Conservation (phyloP, 768 basidiomycete species). For the Fomitopsis serialis region DNA sequence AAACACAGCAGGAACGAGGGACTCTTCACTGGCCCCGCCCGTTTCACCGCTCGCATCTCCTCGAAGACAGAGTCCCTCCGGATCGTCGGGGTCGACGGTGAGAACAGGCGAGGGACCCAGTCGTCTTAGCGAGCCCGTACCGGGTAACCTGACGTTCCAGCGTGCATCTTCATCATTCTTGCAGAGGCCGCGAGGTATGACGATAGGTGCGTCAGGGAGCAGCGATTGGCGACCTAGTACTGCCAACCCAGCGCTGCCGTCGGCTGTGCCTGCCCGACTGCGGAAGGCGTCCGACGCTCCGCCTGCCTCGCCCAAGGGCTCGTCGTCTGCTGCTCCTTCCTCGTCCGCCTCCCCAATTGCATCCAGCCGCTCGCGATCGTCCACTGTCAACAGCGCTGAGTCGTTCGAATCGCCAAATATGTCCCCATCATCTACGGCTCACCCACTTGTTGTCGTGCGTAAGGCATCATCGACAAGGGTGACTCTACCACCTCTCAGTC, state of each 20-base stretch:
- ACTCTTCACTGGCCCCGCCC: neutral
- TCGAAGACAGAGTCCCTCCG: conserved; percentile 8
- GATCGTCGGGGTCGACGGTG: conserved; percentile 16
- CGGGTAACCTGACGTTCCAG: neutral
- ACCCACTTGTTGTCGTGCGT: conserved; percentile 19
- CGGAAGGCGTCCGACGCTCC: conserved; percentile 18
- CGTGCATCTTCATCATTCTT: neutral
- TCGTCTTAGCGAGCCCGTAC: conserved; percentile 7
- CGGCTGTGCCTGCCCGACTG: conserved; percentile 10
- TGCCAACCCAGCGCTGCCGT: conserved; percentile 1
- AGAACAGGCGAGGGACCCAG: conserved; percentile 5
- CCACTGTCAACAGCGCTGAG: conserved; percentile 7
- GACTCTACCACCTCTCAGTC: conserved; percentile 16
- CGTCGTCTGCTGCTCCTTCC: conserved; percentile 2
- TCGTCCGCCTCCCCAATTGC: conserved; percentile 8
- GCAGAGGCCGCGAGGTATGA: conserved; percentile 18
- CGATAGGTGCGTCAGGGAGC: conserved; percentile 8
- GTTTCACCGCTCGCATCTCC: neutral
- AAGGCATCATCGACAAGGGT: conserved; percentile 21
- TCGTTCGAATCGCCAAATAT: conserved; percentile 7
- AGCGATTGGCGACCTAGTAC: conserved; percentile 5
- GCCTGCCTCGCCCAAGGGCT: conserved; percentile 3
- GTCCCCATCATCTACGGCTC: conserved; percentile 3
- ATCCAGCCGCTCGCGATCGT: conserved; percentile 11
- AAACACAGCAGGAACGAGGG: neutral